Percentiles rank a stretch among this genome's conserved stretches.
Conservation (phyloP, 805 yeast genomes). For the Starmerella bombi region DNA sequence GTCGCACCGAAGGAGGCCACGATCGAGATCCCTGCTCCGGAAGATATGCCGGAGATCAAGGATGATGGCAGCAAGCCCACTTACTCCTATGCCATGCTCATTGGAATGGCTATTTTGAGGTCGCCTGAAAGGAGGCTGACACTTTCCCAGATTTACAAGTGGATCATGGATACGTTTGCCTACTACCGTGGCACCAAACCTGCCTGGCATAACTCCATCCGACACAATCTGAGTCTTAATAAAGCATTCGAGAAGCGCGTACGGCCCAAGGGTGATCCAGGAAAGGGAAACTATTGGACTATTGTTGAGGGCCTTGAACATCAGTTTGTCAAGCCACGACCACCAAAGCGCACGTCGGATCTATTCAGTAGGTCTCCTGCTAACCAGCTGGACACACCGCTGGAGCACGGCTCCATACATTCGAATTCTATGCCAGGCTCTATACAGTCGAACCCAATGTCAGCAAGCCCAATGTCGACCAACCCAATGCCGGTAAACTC, state of each 20-base stretch:
- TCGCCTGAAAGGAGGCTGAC: conserved; percentile 63
- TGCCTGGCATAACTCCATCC: conserved; percentile 96
- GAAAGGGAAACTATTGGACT: conserved; percentile 80
- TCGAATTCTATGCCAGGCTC: neutral
- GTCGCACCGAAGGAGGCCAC: too few relatives aligned
- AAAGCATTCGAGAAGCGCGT: conserved; percentile 87
- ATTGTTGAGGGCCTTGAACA: conserved; percentile 72
- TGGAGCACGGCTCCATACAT: too few relatives aligned
- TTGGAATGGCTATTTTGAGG: conserved; percentile 82
- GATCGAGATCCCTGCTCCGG: conserved; percentile 16
- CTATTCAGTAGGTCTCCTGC: neutral
- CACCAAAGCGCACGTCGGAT: conserved; percentile 7
- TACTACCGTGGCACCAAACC: conserved; percentile 75
- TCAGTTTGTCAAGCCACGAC: conserved; percentile 49
- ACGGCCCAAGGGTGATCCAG: conserved; percentile 51
- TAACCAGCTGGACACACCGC: too few relatives aligned
- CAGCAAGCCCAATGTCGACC: neutral
- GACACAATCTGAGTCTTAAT: conserved; percentile 84
- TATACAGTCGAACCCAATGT: neutral
- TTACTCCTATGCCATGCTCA: conserved; percentile 82
- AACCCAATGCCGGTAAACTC: neutral
- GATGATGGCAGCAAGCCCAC: conserved; percentile 74
- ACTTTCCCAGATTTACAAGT: conserved; percentile 69
- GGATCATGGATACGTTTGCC: conserved; percentile 79
- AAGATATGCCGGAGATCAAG: conserved; percentile 30